Base-by-base conservation (phyloP, 2,329 filamentous ascomycete species). In the Epichloe uncinata region DNA sequence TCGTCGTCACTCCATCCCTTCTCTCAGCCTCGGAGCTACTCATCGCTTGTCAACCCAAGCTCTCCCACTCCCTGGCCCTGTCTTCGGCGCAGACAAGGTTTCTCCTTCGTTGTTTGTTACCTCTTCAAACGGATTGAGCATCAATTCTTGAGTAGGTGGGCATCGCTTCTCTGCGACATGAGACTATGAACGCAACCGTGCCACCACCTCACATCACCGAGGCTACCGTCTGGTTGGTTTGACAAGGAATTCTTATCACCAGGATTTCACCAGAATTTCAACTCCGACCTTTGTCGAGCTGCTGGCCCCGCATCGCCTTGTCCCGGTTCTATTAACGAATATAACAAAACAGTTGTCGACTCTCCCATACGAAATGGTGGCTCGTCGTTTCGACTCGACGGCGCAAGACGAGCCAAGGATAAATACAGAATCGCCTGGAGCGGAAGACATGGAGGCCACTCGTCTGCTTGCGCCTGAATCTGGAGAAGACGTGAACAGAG, bases 381-480 rank as follows among this genome's bases (percentile, higher is more conserved):
- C 44, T 9, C 38, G 8, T 12, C 43, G 33, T n/a, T 37, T 8
- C 40, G 15, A 13, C 44, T 22, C 47, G 8, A 41, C 26, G 47
- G 11, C 35, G 38, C 38, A 45, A 11, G 16, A 38, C 42, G 47
- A 47, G n/a, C 12, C 40, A 8, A 22, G 11, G 12, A 7, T 15
- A 9, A 36, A 16, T 5, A 4, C 40, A 34, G 22, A 40, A 18
- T 15, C 40, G 20, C 13, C 6, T 22, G 34, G 4, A 13, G 12
- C 33, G 8, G 45, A 49, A 11, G 20, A 20, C 7, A 30, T 42
- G 1, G 54, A 53, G 22, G 41, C 47, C 9, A 52, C 51, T 20
- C 48, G 37, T 41, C 49, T 55, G 12, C 35, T 56, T 16, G 45
- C 26, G 9, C 38, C 46, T 18, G 22, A 16, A n/a, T 38, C 26